Percentiles rank a stretch among this genome's conserved stretches.
Conservation (phyloP, 306 rosid species). For the Vigna angularis region DNA sequence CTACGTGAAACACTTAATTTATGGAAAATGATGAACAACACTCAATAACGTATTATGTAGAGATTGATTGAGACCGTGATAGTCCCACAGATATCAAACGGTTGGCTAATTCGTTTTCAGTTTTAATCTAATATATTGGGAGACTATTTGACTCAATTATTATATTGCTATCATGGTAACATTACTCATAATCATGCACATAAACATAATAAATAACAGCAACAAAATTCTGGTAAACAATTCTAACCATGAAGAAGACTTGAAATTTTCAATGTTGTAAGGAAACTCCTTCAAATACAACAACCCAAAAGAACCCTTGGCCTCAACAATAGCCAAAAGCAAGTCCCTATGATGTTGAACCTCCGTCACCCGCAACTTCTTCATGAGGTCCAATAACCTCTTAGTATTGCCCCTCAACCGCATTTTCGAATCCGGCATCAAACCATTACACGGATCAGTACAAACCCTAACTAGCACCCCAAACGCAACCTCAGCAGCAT, state of each 20-base stretch:
- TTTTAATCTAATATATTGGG: background rate
- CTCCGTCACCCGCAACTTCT: slow-evolving; percentile 72
- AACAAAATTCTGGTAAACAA: slow-evolving; percentile 38
- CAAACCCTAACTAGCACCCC: slow-evolving; percentile 72
- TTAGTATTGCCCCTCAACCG: slow-evolving; percentile 70
- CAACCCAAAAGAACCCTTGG: slow-evolving; percentile 69
- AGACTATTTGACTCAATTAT: background rate
- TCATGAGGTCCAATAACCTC: slow-evolving; percentile 76
- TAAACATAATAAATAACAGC: slow-evolving; percentile 20
- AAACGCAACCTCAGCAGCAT: slow-evolving; percentile 65
- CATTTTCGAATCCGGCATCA: slow-evolving; percentile 78
- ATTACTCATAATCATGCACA: background rate
- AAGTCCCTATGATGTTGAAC: slow-evolving; percentile 68
- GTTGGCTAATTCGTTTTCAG: background rate
- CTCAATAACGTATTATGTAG: background rate
- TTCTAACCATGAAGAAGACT: slow-evolving; percentile 79
- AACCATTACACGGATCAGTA: slow-evolving; percentile 81
- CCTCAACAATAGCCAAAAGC: slow-evolving; percentile 75
- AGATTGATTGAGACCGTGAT: background rate
- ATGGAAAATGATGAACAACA: background rate
- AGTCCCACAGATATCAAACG: background rate
- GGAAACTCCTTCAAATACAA: slow-evolving; percentile 90
- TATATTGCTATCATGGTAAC: slow-evolving; percentile 8
- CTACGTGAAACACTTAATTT: background rate
- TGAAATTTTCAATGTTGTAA: slow-evolving; percentile 72